A percentile compares a stretch with the other conserved stretches of the same genome.
Evolutionary conservation across 2,329 filamentous ascomycete genomes (phyloP).

Genomic region (Xylaria arbuscula): DNA sequence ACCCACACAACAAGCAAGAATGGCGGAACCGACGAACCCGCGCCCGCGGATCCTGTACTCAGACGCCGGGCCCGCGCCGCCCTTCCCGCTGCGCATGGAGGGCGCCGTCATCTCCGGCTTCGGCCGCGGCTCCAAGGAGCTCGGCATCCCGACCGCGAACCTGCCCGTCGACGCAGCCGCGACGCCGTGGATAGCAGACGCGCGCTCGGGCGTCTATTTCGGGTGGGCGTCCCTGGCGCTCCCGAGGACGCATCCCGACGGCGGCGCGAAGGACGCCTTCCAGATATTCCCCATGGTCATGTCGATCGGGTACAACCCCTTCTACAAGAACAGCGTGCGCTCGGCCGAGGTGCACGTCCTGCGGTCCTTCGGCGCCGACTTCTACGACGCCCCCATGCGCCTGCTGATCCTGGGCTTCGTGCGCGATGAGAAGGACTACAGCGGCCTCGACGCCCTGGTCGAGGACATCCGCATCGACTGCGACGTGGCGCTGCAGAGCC

Average conservation of each 20-base stretch:
- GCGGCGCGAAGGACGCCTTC: constrained; percentile 34
- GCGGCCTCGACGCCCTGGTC: constrained; percentile 82
- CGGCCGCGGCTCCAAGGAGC: constrained; percentile 93
- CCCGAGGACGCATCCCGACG: constrained; percentile 59
- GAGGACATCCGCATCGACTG: constrained; percentile 92
- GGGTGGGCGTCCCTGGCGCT: constrained; percentile 84
- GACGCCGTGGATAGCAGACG: constrained; percentile 69
- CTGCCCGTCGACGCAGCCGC: constrained; percentile 76
- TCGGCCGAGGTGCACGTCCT: constrained; percentile 93
- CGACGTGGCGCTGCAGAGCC: constrained; percentile 78
- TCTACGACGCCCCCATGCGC: constrained; percentile 85
- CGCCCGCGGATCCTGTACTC: constrained; percentile 80
- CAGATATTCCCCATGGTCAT: constrained; percentile 86
- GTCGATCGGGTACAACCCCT: constrained; percentile 96
- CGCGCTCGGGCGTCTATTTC: constrained; percentile 89
- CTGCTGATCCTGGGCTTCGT: constrained; percentile 88
- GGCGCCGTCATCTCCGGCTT: constrained; percentile 93
- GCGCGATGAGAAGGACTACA: constrained; percentile 89
- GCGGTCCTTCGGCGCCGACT: constrained; percentile 79
- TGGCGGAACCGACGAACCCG: constrained; percentile 34
- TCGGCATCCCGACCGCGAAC: constrained; percentile 97
- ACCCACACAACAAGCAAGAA: constrained; percentile 6
- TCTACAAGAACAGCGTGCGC: constrained; percentile 90
- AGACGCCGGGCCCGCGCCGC: constrained; percentile 76
- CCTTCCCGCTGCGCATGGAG: constrained; percentile 85